A percentile compares a stretch with the other conserved stretches of the same genome.
Evolutionary conservation across 2,329 filamentous ascomycete genomes (phyloP).

Genomic region (Trichoderma semiorbis): DNA sequence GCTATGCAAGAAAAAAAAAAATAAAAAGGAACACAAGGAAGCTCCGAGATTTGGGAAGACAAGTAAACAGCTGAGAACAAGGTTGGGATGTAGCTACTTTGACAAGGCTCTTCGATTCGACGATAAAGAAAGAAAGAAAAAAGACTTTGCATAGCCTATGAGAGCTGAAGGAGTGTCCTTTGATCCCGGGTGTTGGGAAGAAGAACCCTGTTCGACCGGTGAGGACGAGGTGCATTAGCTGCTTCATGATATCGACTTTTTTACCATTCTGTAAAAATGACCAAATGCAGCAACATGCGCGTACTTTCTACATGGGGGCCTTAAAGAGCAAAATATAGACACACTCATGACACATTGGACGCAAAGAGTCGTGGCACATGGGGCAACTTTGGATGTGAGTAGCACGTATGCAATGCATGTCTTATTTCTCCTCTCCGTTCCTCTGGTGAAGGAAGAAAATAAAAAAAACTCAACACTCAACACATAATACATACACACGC

Average conservation of each 20-base stretch:
- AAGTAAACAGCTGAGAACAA: background rate
- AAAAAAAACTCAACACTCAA: background rate
- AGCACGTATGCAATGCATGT: conserved; percentile 8
- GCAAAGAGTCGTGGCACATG: background rate
- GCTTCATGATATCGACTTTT: background rate
- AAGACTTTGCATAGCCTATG: background rate
- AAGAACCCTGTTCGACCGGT: background rate
- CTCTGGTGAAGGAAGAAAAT: background rate
- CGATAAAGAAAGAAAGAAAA: background rate
- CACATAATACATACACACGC: background rate
- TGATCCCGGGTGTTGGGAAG: background rate
- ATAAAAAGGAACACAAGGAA: background rate
- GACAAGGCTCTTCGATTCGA: background rate
- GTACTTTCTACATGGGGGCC: background rate
- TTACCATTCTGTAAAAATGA: background rate
- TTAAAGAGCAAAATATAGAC: background rate
- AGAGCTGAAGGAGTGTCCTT: background rate
- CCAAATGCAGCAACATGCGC: background rate
- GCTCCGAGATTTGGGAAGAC: background rate
- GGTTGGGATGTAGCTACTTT: background rate
- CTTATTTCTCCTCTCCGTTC: conserved; percentile 1
- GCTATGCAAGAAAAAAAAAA: background rate
- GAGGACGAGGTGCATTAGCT: background rate
- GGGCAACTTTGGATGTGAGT: background rate
- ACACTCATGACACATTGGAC: background rate